Evolutionary conservation across 306 rosid genomes (phyloP).

Genomic region (Urtica urens): DNA sequence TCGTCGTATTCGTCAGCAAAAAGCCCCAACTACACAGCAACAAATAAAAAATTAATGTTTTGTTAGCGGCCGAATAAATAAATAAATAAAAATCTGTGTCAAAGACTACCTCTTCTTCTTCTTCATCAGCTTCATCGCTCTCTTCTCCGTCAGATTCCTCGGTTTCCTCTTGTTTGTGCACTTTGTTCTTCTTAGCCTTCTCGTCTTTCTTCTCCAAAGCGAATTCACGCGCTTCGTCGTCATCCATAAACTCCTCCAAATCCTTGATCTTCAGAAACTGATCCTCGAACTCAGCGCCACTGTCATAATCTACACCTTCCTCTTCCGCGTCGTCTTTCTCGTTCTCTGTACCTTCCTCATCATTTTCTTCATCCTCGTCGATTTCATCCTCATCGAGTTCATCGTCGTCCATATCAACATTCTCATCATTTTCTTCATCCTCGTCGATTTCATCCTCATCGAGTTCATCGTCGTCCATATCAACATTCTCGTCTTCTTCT

Average conservation of each 20-base stretch:
- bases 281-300: constrained; percentile 52
- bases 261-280: constrained; percentile 59
- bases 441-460: constrained; percentile 6
- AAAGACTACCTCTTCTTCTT: constrained; percentile 6
- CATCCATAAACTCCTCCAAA: constrained; percentile 49
- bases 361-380: constrained; percentile 2
- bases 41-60: background rate
- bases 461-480: background rate
- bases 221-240: constrained; percentile 51
- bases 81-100: background rate
- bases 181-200: constrained; percentile 7
- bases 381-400: constrained; percentile 8
- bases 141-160: constrained; percentile 26
- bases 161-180: constrained; percentile 2
- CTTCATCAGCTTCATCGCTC: constrained; percentile 35
- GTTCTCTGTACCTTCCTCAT: background rate
- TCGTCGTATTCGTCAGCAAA: constrained; percentile 33
- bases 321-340: constrained; percentile 10
- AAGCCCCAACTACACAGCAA: constrained; percentile 50
- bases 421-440: constrained; percentile 3
- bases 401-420: background rate
- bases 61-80: constrained; percentile 9
- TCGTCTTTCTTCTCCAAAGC: constrained; percentile 21
- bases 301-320: background rate
- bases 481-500: constrained; percentile 11